Evolutionary conservation across 495 filamentous ascomycete species (phyloP).

Genomic region (Tirmania nivea): DNA sequence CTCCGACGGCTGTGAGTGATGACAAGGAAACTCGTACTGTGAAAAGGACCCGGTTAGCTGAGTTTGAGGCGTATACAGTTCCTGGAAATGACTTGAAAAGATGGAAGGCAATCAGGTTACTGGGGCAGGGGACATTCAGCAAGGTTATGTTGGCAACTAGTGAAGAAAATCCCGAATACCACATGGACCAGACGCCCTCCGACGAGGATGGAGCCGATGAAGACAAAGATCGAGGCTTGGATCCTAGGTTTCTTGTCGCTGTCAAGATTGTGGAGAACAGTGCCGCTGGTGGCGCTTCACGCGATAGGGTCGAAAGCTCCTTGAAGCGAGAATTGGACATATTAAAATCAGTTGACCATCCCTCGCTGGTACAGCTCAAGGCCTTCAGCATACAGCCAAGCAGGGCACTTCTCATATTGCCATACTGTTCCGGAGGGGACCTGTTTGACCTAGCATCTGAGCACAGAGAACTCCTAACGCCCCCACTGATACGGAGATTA

Average conservation of each 20-base stretch:
- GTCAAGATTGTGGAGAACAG: conserved; percentile 92
- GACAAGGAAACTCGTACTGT: conserved; percentile 6
- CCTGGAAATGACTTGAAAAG: conserved; percentile 33
- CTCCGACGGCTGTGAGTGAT: conserved; percentile 5
- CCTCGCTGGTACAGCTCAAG: conserved; percentile 71
- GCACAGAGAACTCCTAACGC: conserved; percentile 39
- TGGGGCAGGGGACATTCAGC: conserved; percentile 91
- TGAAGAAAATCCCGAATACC: conserved; percentile 22
- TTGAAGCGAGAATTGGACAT: conserved; percentile 89
- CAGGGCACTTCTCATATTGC: conserved; percentile 63
- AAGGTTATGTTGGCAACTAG: conserved; percentile 71
- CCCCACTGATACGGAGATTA: conserved; percentile 55
- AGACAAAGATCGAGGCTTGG: conserved; percentile 24
- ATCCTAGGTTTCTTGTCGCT: conserved; percentile 57
- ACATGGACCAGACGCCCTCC: conserved; percentile 22
- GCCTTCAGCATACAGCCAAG: conserved; percentile 65
- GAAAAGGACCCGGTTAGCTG: conserved; percentile 27
- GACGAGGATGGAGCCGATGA: conserved; percentile 23
- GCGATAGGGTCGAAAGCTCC: conserved; percentile 72
- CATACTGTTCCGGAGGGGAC: conserved; percentile 84
- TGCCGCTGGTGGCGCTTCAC: conserved; percentile 65
- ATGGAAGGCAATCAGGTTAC: conserved; percentile 54
- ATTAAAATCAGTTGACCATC: conserved; percentile 64
- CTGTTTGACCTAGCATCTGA: conserved; percentile 75
- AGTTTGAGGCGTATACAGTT: conserved; percentile 39